A percentile compares a stretch with the other conserved stretches of the same genome.
Evolutionary conservation across 1,284 basidiomycete species (phyloP).

Genomic region (Austroboletus niveus): DNA sequence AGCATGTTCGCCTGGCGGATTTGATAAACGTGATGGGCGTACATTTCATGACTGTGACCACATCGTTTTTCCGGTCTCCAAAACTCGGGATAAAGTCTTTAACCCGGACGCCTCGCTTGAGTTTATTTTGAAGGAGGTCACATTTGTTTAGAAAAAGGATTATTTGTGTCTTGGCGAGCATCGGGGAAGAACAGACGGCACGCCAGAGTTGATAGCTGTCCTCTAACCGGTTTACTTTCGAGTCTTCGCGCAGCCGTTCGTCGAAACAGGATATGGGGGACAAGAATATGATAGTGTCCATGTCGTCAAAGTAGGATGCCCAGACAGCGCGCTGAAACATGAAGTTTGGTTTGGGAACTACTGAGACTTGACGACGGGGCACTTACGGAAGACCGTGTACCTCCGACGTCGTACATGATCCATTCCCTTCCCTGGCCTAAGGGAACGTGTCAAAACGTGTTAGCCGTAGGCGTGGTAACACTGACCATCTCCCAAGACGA

Average conservation of each 20-base stretch:
- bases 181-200: constrained; percentile 59
- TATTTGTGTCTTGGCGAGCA: constrained; percentile 60
- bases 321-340: constrained; percentile 56
- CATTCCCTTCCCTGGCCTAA: constrained; percentile 52
- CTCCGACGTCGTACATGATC: constrained; percentile 74
- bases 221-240: constrained; percentile 64
- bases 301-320: constrained; percentile 74
- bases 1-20: neutral
- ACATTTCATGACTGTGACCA: constrained; percentile 59
- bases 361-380: neutral
- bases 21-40: constrained; percentile 22
- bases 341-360: constrained; percentile 1
- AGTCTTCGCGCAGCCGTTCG: constrained; percentile 68
- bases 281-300: constrained; percentile 70
- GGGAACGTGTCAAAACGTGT: neutral
- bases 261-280: constrained; percentile 71
- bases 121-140: constrained; percentile 66
- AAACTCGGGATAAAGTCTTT: constrained; percentile 62
- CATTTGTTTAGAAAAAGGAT: constrained; percentile 65
- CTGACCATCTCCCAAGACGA: constrained; percentile 65
- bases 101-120: constrained; percentile 57
- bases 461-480: neutral
- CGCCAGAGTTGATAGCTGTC: constrained; percentile 74
- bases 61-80: constrained; percentile 58
- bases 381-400: constrained; percentile 63